Percentiles rank a stretch among this genome's conserved stretches.
phyloP scores from a whole-genome alignment of 2,329 filamentous ascomycete species.

The Claviceps humidiphila region DNA sequence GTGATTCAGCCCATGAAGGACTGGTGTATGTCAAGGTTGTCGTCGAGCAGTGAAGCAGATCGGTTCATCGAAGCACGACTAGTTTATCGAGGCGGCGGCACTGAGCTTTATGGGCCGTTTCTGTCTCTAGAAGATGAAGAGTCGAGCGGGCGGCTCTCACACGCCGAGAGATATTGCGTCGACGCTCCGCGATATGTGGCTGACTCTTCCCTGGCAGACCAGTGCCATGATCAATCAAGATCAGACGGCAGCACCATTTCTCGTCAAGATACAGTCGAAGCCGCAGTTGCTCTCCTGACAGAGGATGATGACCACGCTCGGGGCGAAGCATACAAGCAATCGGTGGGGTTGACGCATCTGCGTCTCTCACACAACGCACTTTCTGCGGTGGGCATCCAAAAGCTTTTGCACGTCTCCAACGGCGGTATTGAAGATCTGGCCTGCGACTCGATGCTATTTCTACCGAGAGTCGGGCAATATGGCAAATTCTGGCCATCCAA shows the following conservation, averaged over 20 bases:
- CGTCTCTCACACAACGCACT: constrained; percentile 37
- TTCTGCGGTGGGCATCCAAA: constrained; percentile 28
- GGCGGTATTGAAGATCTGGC: constrained; percentile 40
- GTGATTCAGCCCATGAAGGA: constrained; percentile 19
- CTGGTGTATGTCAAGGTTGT: constrained; percentile 19
- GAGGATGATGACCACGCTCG: constrained; percentile 7
- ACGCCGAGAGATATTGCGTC: constrained; percentile 33
- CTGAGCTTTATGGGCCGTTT: constrained; percentile 26
- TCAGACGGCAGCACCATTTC: constrained; percentile 4
- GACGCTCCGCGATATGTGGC: constrained; percentile 29
- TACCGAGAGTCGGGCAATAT: constrained; percentile 11
- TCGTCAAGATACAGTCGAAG: constrained; percentile 17
- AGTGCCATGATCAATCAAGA: not conserved
- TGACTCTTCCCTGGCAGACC: not conserved
- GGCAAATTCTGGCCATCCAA: constrained; percentile 15
- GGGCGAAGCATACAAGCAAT: constrained; percentile 9
- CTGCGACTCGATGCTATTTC: constrained; percentile 28
- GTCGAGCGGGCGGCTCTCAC: constrained; percentile 29
- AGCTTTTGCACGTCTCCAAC: constrained; percentile 27
- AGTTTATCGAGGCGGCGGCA: constrained; percentile 16
- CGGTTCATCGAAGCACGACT: constrained; percentile 34
- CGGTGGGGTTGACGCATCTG: constrained; percentile 36
- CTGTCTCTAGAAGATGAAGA: constrained; percentile 33
- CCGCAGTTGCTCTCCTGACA: constrained; percentile 11
- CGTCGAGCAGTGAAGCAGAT: constrained; percentile 23